Percentiles rank a stretch among this genome's conserved stretches.
Evolutionary conservation across 495 filamentous ascomycete genomes (phyloP).

Genomic region (Pseudevernia furfuracea): DNA sequence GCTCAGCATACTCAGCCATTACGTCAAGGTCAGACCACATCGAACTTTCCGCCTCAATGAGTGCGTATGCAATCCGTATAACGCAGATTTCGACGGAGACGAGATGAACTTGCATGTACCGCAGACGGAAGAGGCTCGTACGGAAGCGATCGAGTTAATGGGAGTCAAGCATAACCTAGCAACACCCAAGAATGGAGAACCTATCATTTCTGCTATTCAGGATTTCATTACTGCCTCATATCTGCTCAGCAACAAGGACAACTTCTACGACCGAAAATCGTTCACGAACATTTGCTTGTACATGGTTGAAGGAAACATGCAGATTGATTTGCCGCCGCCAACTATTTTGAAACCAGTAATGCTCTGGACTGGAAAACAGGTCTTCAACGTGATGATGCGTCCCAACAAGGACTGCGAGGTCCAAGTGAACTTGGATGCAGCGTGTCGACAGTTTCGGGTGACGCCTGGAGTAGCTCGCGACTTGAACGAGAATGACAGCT

Average conservation of each 20-base stretch:
- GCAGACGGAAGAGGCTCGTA: slow-evolving; percentile 92
- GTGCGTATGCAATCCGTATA: slow-evolving; percentile 97
- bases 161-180: slow-evolving; percentile 94
- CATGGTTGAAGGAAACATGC: slow-evolving; percentile 78
- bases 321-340: slow-evolving; percentile 80
- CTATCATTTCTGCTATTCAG: slow-evolving; percentile 95
- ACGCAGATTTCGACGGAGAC: slow-evolving; percentile 98
- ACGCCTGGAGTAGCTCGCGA: slow-evolving; percentile 52
- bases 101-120: slow-evolving; percentile 99
- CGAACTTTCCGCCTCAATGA: slow-evolving; percentile 96
- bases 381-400: slow-evolving; percentile 91
- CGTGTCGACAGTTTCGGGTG: slow-evolving; percentile 72
- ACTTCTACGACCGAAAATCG: slow-evolving; percentile 76
- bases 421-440: slow-evolving; percentile 85
- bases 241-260: slow-evolving; percentile 83
- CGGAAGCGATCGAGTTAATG: slow-evolving; percentile 94
- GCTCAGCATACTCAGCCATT: slow-evolving; percentile 91
- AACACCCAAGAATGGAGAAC: slow-evolving; percentile 95
- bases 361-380: slow-evolving; percentile 95
- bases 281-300: slow-evolving; percentile 87
- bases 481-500: slow-evolving; percentile 76
- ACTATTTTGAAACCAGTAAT: slow-evolving; percentile 75
- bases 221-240: slow-evolving; percentile 97
- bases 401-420: slow-evolving; percentile 76
- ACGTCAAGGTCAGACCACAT: slow-evolving; percentile 87